These are phyloP conservation scores for Zygoascus ofunaensis DNA, from an alignment of 805 yeast genomes.

Conservation along the genomic window DNA sequence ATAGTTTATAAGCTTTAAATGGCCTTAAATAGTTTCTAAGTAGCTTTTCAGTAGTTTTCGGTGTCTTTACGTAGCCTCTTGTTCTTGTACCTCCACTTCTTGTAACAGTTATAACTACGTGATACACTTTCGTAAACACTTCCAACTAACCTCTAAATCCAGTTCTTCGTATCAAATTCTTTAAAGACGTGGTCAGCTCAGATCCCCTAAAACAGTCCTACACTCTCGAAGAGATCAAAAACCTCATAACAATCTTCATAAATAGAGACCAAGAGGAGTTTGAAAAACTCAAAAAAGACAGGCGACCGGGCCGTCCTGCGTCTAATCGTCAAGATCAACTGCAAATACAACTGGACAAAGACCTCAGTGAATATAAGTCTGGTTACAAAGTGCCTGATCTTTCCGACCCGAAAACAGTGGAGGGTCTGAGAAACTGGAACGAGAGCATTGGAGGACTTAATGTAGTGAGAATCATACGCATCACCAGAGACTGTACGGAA, in stretches of 20 bases:
- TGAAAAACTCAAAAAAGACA: slow-evolving; percentile 44
- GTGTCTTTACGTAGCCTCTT: no score
- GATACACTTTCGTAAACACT: neutral
- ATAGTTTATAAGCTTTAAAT: no score
- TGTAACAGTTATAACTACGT: no score
- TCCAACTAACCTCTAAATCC: neutral
- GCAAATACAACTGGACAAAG: slow-evolving; percentile 54
- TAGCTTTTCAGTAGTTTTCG: no score
- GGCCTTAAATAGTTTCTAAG: no score
- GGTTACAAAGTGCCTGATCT: slow-evolving; percentile 72
- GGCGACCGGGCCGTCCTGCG: slow-evolving; percentile 87
- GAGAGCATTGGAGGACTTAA: slow-evolving; percentile 73
- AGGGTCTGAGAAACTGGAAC: slow-evolving; percentile 62
- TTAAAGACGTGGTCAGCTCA: slow-evolving; percentile 48
- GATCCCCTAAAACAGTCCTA: slow-evolving; percentile 35
- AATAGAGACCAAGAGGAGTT: slow-evolving; percentile 70
- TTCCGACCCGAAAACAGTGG: slow-evolving; percentile 49
- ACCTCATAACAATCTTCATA: slow-evolving; percentile 46
- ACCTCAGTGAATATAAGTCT: slow-evolving; percentile 49
- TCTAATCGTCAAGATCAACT: slow-evolving; percentile 58
- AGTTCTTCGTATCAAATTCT: slow-evolving; percentile 45
- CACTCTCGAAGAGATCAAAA: slow-evolving; percentile 48
- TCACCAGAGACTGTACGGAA: slow-evolving; percentile 16
- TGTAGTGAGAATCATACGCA: slow-evolving; percentile 42
- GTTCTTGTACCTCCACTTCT: no score